Conservation (phyloP, 176 grass and related monocot species). For the Eleusine coracana region DNA sequence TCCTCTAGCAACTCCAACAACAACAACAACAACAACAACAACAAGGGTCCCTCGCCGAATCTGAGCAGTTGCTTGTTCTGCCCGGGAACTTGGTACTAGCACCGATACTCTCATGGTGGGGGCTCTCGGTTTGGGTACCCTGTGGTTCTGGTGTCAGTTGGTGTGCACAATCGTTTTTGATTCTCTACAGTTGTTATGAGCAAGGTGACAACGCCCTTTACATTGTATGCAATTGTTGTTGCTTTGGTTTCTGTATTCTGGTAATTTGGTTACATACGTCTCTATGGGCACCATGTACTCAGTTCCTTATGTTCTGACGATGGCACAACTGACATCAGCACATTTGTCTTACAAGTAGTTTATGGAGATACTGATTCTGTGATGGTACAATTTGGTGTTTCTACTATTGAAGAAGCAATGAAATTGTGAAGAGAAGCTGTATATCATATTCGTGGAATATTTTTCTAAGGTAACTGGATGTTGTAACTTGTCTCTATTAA, state of each 20-base stretch:
- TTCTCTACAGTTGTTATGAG: conserved; percentile 79
- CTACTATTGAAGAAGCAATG: conserved; percentile 62
- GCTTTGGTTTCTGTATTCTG: conserved; percentile 95
- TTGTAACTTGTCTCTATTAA: not conserved
- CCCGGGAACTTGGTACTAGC: no score
- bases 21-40: no score
- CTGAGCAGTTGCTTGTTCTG: no score
- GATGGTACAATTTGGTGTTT: conserved; percentile 96
- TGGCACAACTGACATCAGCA: no score
- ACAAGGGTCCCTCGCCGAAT: no score
- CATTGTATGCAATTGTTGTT: conserved; percentile 81
- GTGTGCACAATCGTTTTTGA: conserved; percentile 78
- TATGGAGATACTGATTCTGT: conserved; percentile 98
- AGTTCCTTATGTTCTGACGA: no score
- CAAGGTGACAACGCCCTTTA: conserved; percentile 72
- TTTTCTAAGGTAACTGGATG: conserved; percentile 82
- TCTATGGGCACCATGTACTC: conserved; percentile 31
- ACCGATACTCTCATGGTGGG: no score
- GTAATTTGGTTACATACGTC: conserved; percentile 92
- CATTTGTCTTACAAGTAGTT: conserved; percentile 62
- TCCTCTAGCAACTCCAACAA: no score
- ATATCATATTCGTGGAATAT: conserved; percentile 57
- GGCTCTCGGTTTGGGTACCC: conserved; percentile 45
- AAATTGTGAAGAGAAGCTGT: no score
- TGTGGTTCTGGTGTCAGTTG: conserved; percentile 89